Conservation (phyloP, 2,329 filamentous ascomycete genomes). For the Colletotrichum limetticola region DNA sequence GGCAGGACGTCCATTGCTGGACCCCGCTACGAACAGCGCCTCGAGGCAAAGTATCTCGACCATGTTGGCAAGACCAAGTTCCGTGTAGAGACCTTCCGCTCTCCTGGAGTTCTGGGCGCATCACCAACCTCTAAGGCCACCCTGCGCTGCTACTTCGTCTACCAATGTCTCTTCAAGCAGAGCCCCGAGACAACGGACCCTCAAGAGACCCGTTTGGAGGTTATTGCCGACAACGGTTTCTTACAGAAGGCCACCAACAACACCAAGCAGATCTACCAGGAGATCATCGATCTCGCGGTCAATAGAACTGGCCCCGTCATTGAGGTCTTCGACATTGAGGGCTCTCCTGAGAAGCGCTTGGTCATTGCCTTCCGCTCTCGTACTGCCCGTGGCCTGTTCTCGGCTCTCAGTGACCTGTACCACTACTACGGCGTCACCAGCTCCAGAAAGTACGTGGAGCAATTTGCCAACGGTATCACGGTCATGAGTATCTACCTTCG, state of each 20-base stretch:
- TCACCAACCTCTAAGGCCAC: conserved; percentile 78
- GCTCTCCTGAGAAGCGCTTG: conserved; percentile 88
- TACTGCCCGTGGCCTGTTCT: conserved; percentile 93
- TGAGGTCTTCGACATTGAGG: conserved; percentile 96
- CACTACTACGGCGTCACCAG: conserved; percentile 98
- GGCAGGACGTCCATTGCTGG: conserved; percentile 81
- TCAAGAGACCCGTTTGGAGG: conserved; percentile 87
- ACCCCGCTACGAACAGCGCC: conserved; percentile 91
- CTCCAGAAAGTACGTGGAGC: conserved; percentile 96
- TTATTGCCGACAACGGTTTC: conserved; percentile 94
- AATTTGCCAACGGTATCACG: conserved; percentile 98
- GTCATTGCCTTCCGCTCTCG: conserved; percentile 95
- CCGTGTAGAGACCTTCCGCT: conserved; percentile 97
- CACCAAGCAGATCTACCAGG: conserved; percentile 95
- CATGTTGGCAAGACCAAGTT: conserved; percentile 79
- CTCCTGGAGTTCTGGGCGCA: conserved; percentile 80
- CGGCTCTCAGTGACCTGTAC: conserved; percentile 93
- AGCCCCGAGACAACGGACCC: conserved; percentile 75
- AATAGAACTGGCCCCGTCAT: conserved; percentile 92
- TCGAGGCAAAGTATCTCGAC: conserved; percentile 96
- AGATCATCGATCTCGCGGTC: conserved; percentile 89
- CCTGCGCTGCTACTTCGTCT: conserved; percentile 97
- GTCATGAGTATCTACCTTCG: conserved; percentile 96
- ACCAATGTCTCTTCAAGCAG: conserved; percentile 92
- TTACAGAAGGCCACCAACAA: conserved; percentile 95